A percentile compares a stretch with the other conserved stretches of the same genome.
These are phyloP conservation scores for Talinum fruticosum DNA, from an alignment of 148 eudicot species.

Conservation along the genomic window DNA sequence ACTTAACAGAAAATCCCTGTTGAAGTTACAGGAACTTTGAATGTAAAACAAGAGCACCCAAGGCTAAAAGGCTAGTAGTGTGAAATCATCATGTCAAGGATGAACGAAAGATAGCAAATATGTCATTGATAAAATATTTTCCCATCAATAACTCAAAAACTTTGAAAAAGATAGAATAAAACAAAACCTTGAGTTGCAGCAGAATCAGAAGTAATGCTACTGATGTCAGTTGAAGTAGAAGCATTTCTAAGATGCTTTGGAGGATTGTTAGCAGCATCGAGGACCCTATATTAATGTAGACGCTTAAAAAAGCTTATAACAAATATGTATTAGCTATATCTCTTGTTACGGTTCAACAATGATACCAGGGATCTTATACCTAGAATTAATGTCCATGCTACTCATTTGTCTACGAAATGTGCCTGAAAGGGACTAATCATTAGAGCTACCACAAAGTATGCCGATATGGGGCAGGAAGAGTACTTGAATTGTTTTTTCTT, in stretches of 20 bases:
- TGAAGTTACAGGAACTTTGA: background rate
- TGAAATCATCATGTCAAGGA: background rate
- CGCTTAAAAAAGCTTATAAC: conserved; percentile 11
- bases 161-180: background rate
- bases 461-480: background rate
- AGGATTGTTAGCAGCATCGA: conserved; percentile 46
- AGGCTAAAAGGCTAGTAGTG: background rate
- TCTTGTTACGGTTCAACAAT: conserved; percentile 10
- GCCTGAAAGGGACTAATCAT: conserved; percentile 39
- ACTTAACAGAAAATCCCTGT: no score
- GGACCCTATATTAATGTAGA: conserved; percentile 38
- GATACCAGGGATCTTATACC: conserved; percentile 36
- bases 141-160: no score
- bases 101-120: background rate
- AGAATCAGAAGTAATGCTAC: conserved; percentile 44
- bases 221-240: conserved; percentile 58
- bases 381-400: conserved; percentile 38
- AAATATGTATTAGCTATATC: background rate
- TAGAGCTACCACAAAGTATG: conserved; percentile 8
- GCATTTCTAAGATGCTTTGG: conserved; percentile 45
- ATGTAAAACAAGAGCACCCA: background rate
- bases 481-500: no score
- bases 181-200: conserved; percentile 53
- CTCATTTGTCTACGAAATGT: conserved; percentile 46
- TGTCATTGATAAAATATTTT: background rate